Evolutionary conservation across 495 filamentous ascomycete species (phyloP), one percentile per base, ranked within the genome.

Genomic region (Talaromyces proteolyticus): DNA sequence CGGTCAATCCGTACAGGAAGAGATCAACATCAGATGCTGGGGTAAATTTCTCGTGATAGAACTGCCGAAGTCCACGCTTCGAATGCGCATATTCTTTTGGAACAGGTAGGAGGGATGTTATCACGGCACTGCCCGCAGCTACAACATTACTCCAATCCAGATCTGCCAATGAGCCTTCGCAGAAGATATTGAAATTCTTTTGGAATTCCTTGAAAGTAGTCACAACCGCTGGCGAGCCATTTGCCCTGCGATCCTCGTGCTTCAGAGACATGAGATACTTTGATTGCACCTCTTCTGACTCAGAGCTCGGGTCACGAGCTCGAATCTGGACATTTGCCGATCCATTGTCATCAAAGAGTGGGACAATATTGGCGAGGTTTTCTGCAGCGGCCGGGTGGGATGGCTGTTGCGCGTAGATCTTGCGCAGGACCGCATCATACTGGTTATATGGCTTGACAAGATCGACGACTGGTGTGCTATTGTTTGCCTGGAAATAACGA

Each of bases 1-100:
- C 85, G 21, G 74, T 80, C 55, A 94, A 69, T 0, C 87, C 88
- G 55, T 91, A 88, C 17, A 94, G 58, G 64, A 92, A 94, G 16
- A 94, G 71, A 63, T 94, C 88, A 21, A 94, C 85, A 64, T 94
- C 89, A 3, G 86, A 90, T 1, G 88, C 87, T 0, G 88, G 88
- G 5, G 84, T 83, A 57, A 91, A 80, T 49, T 81, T 76, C 53
- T 91, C 80, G 55, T 94, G 79, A 54, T 91, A 94, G 61, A 85
- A 92, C 37, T 86, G 69, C 34, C 87, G 81, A 53, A 70, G 53
- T 7, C 58, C 66, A 52, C 79, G 75, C 71, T 88, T 89, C 16
- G 82, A 84, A 18, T 70, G 62, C 34, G 66, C 76, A 61, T 84
- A 79, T 53, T 84, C 60, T 0, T 78, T 66, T 0, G 87, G 88